Evolutionary conservation across 2,329 filamentous ascomycete genomes (phyloP).

Genomic region (Fusarium ambrosium): DNA sequence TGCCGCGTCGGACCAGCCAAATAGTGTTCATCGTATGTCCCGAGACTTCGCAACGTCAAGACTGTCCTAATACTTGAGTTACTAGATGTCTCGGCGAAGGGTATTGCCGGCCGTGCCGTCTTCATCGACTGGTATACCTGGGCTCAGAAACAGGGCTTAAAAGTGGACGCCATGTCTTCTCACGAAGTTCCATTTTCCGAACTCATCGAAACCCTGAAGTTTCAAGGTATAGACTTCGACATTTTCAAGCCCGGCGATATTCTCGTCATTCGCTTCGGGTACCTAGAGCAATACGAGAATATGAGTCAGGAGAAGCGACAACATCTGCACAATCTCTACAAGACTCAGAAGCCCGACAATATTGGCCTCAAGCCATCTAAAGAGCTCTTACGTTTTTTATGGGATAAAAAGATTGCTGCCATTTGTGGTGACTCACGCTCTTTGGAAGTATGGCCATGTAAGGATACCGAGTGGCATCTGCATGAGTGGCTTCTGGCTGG

Average conservation of each 20-base stretch:
- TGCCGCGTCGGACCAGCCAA: conserved; percentile 24
- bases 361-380: conserved; percentile 56
- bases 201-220: conserved; percentile 20
- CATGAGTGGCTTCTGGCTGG: conserved; percentile 62
- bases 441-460: conserved; percentile 56
- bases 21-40: conserved; percentile 41
- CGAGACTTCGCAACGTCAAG: background rate
- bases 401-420: conserved; percentile 57
- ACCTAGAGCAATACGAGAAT: conserved; percentile 36
- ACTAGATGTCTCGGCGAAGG: conserved; percentile 28
- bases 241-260: conserved; percentile 31
- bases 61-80: background rate
- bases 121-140: conserved; percentile 41
- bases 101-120: conserved; percentile 31
- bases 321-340: conserved; percentile 30
- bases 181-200: conserved; percentile 35
- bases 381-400: conserved; percentile 56
- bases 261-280: conserved; percentile 39
- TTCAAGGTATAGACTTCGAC: conserved; percentile 22
- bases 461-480: conserved; percentile 39
- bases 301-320: conserved; percentile 27
- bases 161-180: conserved; percentile 33
- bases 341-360: conserved; percentile 26
- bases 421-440: conserved; percentile 57
- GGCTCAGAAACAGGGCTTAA: conserved; percentile 14